Conservation (phyloP, 2,329 filamentous ascomycete genomes). For the Fusarium vanettenii region DNA sequence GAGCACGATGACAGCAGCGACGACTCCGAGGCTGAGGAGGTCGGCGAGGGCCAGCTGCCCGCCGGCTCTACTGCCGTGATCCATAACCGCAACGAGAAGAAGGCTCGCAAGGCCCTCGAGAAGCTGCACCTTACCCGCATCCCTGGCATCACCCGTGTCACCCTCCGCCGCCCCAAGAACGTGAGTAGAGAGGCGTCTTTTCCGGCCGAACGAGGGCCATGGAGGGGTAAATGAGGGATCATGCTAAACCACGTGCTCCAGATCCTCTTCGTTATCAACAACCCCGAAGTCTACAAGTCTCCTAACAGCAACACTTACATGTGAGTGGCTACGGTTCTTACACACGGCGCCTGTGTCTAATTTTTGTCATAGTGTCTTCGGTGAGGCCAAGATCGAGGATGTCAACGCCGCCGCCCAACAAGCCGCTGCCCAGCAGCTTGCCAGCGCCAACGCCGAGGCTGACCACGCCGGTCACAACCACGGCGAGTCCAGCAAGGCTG, state of each 20-base stretch:
- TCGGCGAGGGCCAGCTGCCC: slow-evolving; percentile 80
- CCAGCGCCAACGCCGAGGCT: slow-evolving; percentile 73
- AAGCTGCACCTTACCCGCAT: slow-evolving; percentile 98
- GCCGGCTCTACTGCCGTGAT: slow-evolving; percentile 89
- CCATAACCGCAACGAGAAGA: slow-evolving; percentile 99
- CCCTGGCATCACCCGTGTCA: slow-evolving; percentile 97
- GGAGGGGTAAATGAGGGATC: slow-evolving; percentile 22
- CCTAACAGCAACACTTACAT: slow-evolving; percentile 99
- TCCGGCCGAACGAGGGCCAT: not conserved
- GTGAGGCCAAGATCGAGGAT: slow-evolving; percentile 99
- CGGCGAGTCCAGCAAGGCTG: slow-evolving; percentile 73
- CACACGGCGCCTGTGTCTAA: not conserved
- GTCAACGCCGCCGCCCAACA: slow-evolving; percentile 98
- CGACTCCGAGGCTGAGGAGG: slow-evolving; percentile 84
- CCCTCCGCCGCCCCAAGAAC: slow-evolving; percentile 98
- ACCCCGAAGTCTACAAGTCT: slow-evolving; percentile 99
- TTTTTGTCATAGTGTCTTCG: slow-evolving; percentile 82
- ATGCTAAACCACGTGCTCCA: slow-evolving; percentile 54
- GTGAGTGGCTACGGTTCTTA: slow-evolving; percentile 67
- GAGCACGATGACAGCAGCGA: slow-evolving; percentile 77
- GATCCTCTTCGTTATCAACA: slow-evolving; percentile 99
- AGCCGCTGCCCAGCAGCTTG: slow-evolving; percentile 94
- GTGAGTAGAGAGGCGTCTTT: slow-evolving; percentile 70
- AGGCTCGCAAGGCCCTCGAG: slow-evolving; percentile 98
- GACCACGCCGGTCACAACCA: slow-evolving; percentile 80